phyloP scores from a whole-genome alignment of 768 basidiomycete genomes.

The Boletellus ananas region DNA sequence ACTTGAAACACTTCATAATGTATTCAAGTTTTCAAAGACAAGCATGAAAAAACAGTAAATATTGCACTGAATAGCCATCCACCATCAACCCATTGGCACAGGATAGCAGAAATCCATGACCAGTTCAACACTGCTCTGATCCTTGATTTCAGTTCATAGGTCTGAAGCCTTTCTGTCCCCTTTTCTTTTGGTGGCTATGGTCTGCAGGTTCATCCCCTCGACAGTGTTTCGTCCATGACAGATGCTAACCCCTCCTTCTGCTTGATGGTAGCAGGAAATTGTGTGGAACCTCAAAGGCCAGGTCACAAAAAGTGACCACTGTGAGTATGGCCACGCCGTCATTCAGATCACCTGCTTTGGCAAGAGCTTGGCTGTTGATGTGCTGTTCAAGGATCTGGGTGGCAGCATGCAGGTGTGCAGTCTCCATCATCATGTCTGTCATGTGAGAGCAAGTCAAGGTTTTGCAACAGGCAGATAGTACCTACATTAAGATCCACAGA shows the following conservation, averaged over 20 bases:
- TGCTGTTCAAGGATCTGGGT: conserved; percentile 83
- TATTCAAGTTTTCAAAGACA: too few relatives aligned
- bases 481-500: conserved; percentile 95
- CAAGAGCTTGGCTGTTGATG: conserved; percentile 50
- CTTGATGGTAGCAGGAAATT: conserved; percentile 63
- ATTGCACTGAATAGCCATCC: too few relatives aligned
- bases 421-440: conserved; percentile 43
- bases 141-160: conserved; percentile 96
- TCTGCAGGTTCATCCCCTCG: conserved; percentile 60
- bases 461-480: conserved; percentile 86
- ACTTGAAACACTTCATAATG: too few relatives aligned
- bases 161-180: conserved; percentile 31
- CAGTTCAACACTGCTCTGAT: conserved; percentile 96
- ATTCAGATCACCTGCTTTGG: conserved; percentile 68
- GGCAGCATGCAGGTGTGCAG: conserved; percentile 78
- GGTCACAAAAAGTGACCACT: conserved; percentile 82
- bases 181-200: conserved; percentile 62
- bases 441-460: conserved; percentile 90
- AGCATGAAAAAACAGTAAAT: too few relatives aligned
- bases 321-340: conserved; percentile 93
- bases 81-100: too few relatives aligned
- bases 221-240: background rate
- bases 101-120: conserved; percentile 87
- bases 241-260: background rate
- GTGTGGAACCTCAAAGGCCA: conserved; percentile 83